phyloP scores from a whole-genome alignment of 148 eudicot genomes.

The Vaccinium myrtillus region DNA sequence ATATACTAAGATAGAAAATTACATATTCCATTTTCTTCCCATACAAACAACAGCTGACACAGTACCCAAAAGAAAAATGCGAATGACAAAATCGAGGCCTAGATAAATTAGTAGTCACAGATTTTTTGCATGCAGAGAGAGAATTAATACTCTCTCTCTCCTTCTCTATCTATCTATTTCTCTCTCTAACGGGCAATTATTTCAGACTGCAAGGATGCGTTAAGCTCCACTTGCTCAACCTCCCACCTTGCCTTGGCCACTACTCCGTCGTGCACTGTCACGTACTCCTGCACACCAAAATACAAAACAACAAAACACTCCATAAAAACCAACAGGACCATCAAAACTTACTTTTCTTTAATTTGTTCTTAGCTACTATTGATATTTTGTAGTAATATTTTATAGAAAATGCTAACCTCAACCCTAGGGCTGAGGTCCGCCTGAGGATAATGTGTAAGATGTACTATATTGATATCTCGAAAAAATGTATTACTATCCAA shows the following conservation, averaged over 20 bases:
- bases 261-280: constrained; percentile 59
- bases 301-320: neutral
- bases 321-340: neutral
- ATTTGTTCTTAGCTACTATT: neutral
- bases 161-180: neutral
- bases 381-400: neutral
- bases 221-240: constrained; percentile 49
- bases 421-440: too few species aligned
- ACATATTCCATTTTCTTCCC: constrained; percentile 1
- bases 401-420: too few species aligned
- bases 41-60: constrained; percentile 10
- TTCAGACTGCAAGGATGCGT: constrained; percentile 41
- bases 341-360: neutral
- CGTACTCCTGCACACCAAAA: constrained; percentile 47
- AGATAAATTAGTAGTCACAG: neutral
- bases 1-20: neutral
- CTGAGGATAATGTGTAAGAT: too few species aligned
- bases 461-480: too few species aligned
- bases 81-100: neutral
- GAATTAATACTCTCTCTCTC: neutral
- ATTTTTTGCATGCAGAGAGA: neutral
- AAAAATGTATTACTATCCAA: too few species aligned
- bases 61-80: neutral
- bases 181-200: constrained; percentile 27
- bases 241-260: constrained; percentile 61